These are phyloP conservation scores for Microthyrium microscopicum DNA, from an alignment of 2,329 filamentous ascomycete species.

Conservation along the genomic window DNA sequence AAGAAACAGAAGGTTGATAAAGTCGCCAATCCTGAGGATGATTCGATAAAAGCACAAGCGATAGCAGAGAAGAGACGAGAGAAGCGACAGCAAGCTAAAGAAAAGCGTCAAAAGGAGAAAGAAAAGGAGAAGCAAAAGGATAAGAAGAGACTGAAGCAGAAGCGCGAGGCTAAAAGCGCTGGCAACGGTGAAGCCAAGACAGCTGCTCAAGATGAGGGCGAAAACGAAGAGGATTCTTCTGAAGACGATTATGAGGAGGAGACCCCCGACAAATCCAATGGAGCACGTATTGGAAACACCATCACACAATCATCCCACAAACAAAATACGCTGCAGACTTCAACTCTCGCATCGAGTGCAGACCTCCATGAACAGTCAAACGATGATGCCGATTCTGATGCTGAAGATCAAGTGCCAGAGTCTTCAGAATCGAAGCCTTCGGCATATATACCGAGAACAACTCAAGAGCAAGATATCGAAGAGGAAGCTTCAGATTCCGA, in stretches of 20 bases:
- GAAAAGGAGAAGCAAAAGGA: slow-evolving; percentile 22
- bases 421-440: neutral
- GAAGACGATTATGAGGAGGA: no score
- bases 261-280: no score
- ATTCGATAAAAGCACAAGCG: no score
- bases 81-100: slow-evolving; percentile 9
- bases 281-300: no score
- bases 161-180: slow-evolving; percentile 14
- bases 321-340: no score
- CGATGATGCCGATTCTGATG: no score
- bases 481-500: slow-evolving; percentile 3
- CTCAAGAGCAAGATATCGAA: slow-evolving; percentile 9
- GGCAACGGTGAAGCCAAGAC: slow-evolving; percentile 12
- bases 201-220: slow-evolving; percentile 15
- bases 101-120: slow-evolving; percentile 17
- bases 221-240: slow-evolving; percentile 16
- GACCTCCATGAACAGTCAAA: no score
- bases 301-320: no score
- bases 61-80: slow-evolving; percentile 11
- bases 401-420: neutral
- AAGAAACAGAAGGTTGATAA: slow-evolving; percentile 21
- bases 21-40: slow-evolving; percentile 8
- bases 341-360: no score
- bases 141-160: slow-evolving; percentile 16
- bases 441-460: slow-evolving; percentile 11